These are phyloP conservation scores for Acrodontium crateriforme DNA, from an alignment of 2,329 filamentous ascomycete genomes.

Conservation along the genomic window DNA sequence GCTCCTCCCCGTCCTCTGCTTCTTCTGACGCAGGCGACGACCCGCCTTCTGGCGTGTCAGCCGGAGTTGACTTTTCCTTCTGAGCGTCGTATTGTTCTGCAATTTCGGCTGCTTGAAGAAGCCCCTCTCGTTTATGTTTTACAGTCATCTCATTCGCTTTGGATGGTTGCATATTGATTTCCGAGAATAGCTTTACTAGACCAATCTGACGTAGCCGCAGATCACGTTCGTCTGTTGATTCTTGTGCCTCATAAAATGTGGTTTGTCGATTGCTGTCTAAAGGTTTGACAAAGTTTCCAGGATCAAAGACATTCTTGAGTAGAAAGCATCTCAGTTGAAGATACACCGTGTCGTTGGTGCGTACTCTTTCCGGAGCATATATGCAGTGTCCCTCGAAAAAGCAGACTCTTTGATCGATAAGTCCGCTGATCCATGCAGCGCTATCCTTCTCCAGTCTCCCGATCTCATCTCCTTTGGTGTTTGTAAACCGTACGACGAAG, in stretches of 20 bases:
- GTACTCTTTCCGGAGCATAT: slow-evolving; percentile 69
- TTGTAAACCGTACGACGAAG: slow-evolving; percentile 84
- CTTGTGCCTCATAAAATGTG: slow-evolving; percentile 68
- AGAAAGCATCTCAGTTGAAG: slow-evolving; percentile 72
- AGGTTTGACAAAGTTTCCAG: slow-evolving; percentile 45
- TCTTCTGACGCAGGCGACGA: slow-evolving; percentile 47
- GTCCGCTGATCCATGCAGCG: slow-evolving; percentile 79
- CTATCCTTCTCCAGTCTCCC: slow-evolving; percentile 76
- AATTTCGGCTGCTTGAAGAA: slow-evolving; percentile 77
- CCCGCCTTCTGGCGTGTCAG: slow-evolving; percentile 26
- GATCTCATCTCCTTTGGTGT: slow-evolving; percentile 62
- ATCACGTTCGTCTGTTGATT: slow-evolving; percentile 72
- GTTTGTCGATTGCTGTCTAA: slow-evolving; percentile 57
- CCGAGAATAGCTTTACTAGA: slow-evolving; percentile 75
- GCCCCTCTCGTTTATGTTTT: slow-evolving; percentile 66
- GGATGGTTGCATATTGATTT: slow-evolving; percentile 69
- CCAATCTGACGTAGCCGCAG: slow-evolving; percentile 75
- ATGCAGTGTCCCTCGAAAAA: slow-evolving; percentile 78
- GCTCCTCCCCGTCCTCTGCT: slow-evolving; percentile 71
- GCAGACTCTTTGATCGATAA: slow-evolving; percentile 84
- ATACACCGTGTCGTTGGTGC: slow-evolving; percentile 90
- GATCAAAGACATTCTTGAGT: slow-evolving; percentile 59
- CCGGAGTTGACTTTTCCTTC: slow-evolving; percentile 25
- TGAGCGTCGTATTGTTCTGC: slow-evolving; percentile 57
- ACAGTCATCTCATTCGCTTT: slow-evolving; percentile 59